phyloP scores from a whole-genome alignment of 228 moss, liverwort and hornwort genomes.

The Sphagnum fallax region DNA sequence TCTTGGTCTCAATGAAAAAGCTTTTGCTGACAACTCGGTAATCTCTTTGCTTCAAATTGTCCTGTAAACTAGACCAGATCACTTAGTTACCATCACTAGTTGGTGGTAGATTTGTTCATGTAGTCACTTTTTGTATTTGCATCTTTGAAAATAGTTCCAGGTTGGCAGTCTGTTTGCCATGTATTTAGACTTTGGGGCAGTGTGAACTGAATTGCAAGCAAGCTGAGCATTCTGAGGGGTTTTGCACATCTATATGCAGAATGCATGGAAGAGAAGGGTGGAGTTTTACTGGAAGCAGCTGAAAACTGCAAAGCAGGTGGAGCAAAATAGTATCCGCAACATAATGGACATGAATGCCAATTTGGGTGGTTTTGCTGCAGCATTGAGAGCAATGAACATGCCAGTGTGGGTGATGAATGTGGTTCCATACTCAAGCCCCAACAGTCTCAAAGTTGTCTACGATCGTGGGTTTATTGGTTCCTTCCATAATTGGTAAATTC shows the following conservation, averaged over 20 bases:
- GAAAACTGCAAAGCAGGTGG: conserved; percentile 49
- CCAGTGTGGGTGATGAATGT: conserved; percentile 97
- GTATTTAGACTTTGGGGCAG: conserved; percentile 7
- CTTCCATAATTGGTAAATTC: conserved; percentile 80
- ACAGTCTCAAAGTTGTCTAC: conserved; percentile 78
- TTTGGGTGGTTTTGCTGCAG: conserved; percentile 90
- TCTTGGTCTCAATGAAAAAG: conserved; percentile 48
- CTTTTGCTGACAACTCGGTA: conserved; percentile 74
- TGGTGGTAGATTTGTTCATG: background rate
- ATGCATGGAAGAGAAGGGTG: conserved; percentile 80
- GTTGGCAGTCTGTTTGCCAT: too few species aligned
- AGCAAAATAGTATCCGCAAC: conserved; percentile 65
- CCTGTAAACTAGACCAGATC: background rate
- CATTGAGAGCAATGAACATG: conserved; percentile 44
- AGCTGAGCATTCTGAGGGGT: too few species aligned
- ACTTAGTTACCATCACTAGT: background rate
- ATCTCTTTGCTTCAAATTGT: background rate
- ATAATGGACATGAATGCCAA: conserved; percentile 99
- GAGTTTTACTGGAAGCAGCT: conserved; percentile 70
- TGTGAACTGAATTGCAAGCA: background rate
- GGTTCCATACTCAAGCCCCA: conserved; percentile 62
- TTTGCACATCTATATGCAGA: conserved; percentile 16
- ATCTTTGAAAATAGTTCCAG: too few species aligned
- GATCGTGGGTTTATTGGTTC: conserved; percentile 95
- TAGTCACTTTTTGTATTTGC: background rate